A percentile compares a stretch with the other conserved stretches of the same genome.
These are phyloP conservation scores for Papilionanthe hybrid DNA, from an alignment of 116 monocot genomes.

Conservation along the genomic window DNA sequence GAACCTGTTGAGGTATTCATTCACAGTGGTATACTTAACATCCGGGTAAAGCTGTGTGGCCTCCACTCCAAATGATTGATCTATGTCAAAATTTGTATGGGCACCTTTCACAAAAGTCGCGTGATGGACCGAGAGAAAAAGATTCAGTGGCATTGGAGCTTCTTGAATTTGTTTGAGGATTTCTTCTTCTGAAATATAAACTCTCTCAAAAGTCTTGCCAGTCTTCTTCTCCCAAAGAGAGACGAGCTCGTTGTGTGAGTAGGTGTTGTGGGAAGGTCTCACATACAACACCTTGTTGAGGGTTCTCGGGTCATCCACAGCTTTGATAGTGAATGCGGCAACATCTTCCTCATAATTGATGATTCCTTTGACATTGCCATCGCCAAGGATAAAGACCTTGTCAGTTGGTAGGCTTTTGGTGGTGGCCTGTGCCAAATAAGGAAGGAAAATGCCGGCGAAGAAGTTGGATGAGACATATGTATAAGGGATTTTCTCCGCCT, in stretches of 20 bases:
- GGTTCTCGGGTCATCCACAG: conserved; percentile 45
- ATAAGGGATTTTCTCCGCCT: conserved; percentile 26
- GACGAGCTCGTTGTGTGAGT: conserved; percentile 39
- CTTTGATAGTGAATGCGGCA: conserved; percentile 33
- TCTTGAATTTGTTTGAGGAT: conserved; percentile 44
- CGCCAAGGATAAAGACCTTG: conserved; percentile 35
- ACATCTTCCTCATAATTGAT: conserved; percentile 38
- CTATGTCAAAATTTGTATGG: conserved; percentile 60
- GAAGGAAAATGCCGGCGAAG: conserved; percentile 38
- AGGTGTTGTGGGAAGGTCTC: conserved; percentile 30
- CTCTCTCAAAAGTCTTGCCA: conserved; percentile 37
- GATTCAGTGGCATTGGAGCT: conserved; percentile 28
- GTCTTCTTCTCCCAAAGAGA: conserved; percentile 43
- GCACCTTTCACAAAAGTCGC: conserved; percentile 40
- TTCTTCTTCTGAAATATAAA: conserved; percentile 32
- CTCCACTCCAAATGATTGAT: conserved; percentile 52
- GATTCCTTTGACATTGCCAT: conserved; percentile 43
- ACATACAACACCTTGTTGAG: conserved; percentile 41
- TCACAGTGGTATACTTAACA: conserved; percentile 51
- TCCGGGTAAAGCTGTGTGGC: conserved; percentile 60
- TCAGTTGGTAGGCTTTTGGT: conserved; percentile 24
- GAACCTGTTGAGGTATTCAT: conserved; percentile 36
- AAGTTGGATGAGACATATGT: conserved; percentile 24
- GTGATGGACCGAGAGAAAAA: conserved; percentile 25
- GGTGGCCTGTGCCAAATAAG: conserved; percentile 23